phyloP scores from a whole-genome alignment of 352 stramenopile species.

The Phytophthora uliginosa region DNA sequence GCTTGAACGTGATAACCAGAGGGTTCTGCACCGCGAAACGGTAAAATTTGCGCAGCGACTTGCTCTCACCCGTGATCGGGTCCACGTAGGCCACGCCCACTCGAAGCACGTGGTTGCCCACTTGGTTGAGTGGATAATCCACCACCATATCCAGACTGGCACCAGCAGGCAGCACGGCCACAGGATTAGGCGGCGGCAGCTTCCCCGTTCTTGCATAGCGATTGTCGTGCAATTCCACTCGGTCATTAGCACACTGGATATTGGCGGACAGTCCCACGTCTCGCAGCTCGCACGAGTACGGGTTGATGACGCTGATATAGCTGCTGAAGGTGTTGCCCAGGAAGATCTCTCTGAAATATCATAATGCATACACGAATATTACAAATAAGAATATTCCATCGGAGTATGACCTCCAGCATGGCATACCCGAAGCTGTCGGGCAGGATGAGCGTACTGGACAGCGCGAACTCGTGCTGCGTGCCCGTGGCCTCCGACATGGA shows the following conservation, averaged over 20 bases:
- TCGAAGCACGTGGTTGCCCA: conserved; percentile 88
- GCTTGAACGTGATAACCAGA: conserved; percentile 89
- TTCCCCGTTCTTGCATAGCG: conserved; percentile 76
- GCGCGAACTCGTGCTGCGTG: conserved; percentile 82
- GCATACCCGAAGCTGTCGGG: conserved; percentile 92
- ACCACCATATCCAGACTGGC: conserved; percentile 94
- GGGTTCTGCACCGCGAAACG: conserved; percentile 93
- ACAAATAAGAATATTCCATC: conserved; percentile 3
- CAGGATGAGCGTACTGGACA: conserved; percentile 92
- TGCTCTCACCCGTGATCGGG: conserved; percentile 78
- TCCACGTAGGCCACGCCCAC: conserved; percentile 86
- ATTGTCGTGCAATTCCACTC: conserved; percentile 84
- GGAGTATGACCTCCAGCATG: neutral
- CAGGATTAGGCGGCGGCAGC: conserved; percentile 80
- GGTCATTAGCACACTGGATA: conserved; percentile 89
- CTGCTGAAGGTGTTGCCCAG: conserved; percentile 94
- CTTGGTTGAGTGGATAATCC: conserved; percentile 91
- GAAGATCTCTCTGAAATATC: conserved; percentile 86
- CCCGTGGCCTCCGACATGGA: conserved; percentile 55
- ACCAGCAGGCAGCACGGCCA: conserved; percentile 68
- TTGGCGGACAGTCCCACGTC: conserved; percentile 86
- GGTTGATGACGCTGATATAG: conserved; percentile 95
- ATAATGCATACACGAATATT: conserved; percentile 14
- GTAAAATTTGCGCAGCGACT: conserved; percentile 94
- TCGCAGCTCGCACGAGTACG: conserved; percentile 81